Base-by-base conservation (phyloP, 176 grass and related monocot species). In the Oryza glaberrima region DNA sequence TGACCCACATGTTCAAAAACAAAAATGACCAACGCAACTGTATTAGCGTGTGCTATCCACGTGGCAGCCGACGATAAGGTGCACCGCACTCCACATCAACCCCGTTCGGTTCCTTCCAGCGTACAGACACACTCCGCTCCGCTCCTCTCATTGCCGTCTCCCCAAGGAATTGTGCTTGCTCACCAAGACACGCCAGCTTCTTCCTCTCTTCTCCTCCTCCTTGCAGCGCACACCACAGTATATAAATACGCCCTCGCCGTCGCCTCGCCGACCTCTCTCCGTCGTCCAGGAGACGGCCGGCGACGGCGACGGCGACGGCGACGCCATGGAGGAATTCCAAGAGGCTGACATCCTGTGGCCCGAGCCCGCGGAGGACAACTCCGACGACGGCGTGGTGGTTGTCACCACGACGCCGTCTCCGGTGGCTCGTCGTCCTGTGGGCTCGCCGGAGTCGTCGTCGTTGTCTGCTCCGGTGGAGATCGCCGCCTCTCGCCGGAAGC, bases 301-400 rank as follows among this genome's bases (percentile, higher is more conserved):
- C 6, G 30, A 32, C 40, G 40, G 40, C 40, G 30, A 32, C 40
- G 40, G 40, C 40, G 40, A 41, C 69, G 78, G 67, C 68, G 72
- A 83, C 83, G 74, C 83, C 83, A 93, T 96, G 94, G 94, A 88
- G 23, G 91, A 96, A 17, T 76, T 88, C 68, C 22, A 91, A 6
- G 94, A 93, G 74, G 73, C 82, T 13, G 91, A 96, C 17, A 82
- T 96, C 70, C 73, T 96, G 13, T 93, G 89, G 91, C 77, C 80
- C 35, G 51, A 73, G 1, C 4, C 58, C 20, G 1, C 58, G 9
- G n/a, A 63, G 8, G 2, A 3, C 58, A 63, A n/a, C 75, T 69
- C 75, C 80, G 17, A 13, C 77, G 5, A 4, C 19, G 78, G 28
- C 25, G 51, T 1, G 15, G 6, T 2, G 51, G 7, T 54, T 19